Base-by-base conservation (phyloP, 106 monocot species). In the Iris macrosiphon region DNA sequence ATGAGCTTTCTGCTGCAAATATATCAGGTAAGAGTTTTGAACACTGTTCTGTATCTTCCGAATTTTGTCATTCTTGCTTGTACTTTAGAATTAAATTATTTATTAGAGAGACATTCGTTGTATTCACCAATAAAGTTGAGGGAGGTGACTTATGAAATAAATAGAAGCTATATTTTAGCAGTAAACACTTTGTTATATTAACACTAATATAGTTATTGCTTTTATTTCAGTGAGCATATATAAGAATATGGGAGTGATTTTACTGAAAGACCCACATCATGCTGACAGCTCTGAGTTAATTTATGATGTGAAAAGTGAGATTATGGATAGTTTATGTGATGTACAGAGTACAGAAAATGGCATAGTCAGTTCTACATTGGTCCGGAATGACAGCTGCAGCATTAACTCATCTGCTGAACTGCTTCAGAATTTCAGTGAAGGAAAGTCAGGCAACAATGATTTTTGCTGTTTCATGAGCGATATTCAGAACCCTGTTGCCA, bases 261-360 rank as follows among this genome's bases (percentile, higher is more conserved):
- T 43, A 10, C 40, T 27, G 10, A 49, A 40, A n/a, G 38, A 28
- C 14, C 23, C 17, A 17, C 4, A 29, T 14, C 2, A 24, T 26
- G 13, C 49, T 25, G 44, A 7, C 24, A 67, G 22, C 30, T 17
- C 40, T 40, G 52, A 59, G 10, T 27, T 53, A 56, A 21, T 50
- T 55, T 59, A 24, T 34, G 49, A 35, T 21, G 26, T 71, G 13
- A 78, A 83, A 50, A 61, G 29, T 31, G 64, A 79, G 48, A 40
- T 43, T 10, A 4, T 45, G 41, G 71, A 68, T 40, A 59, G 23
- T 49, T n/a, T n/a, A n/a, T 66, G 31, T 45, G 13, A 15, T 25
- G 21, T n/a, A n/a, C n/a, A n/a, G n/a, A n/a, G n/a, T n/a, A n/a
- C n/a, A n/a, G n/a, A n/a, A n/a, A n/a, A n/a, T n/a, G n/a, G n/a